phyloP scores from a whole-genome alignment of 306 rosid genomes.

The Geum urbanum region DNA sequence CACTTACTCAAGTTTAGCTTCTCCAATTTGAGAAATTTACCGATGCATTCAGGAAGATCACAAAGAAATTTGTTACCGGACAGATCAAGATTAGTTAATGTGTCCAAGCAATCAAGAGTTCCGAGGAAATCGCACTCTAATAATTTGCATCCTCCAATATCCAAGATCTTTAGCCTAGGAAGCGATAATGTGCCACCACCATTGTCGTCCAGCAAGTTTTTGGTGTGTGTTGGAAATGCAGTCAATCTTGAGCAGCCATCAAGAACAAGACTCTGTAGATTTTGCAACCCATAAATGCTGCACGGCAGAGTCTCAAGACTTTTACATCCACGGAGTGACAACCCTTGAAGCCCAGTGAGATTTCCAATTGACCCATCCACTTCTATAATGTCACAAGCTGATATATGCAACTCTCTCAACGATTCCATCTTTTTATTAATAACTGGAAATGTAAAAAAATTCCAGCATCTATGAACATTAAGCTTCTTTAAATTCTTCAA shows the following conservation, averaged over 20 bases:
- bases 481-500: no score
- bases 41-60: no score
- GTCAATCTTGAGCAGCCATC: rapidly evolving
- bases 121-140: no score
- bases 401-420: background rate
- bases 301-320: background rate
- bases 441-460: no score
- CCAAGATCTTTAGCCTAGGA: background rate
- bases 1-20: background rate
- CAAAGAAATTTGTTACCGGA: no score
- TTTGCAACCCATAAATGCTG: background rate
- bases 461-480: no score
- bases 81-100: no score
- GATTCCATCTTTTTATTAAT: no score
- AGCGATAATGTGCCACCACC: background rate
- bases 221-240: background rate
- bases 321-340: rapidly evolving
- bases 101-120: no score
- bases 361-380: background rate
- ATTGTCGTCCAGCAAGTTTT: background rate
- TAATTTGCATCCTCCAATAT: background rate
- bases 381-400: background rate
- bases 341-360: background rate
- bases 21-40: no score
- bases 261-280: background rate